Conservation (phyloP, 176 grass and related monocot species). For the Carex cristatella region DNA sequence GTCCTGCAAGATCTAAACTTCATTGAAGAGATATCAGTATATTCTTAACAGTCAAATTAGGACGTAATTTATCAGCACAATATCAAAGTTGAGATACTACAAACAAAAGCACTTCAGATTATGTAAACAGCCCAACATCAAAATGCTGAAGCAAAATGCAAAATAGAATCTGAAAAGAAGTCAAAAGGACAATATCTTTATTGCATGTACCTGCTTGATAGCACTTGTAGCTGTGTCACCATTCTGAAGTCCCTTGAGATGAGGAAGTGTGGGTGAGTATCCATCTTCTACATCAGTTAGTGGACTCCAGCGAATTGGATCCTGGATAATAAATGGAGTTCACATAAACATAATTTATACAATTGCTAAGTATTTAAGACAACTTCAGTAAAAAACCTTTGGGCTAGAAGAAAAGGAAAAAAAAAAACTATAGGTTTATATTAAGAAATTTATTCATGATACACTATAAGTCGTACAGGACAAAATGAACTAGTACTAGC, state of each 20-base stretch:
- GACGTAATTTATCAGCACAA: not conserved
- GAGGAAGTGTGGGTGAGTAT: conserved; percentile 98
- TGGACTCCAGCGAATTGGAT: conserved; percentile 95
- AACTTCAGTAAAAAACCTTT: not conserved
- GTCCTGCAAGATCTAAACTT: not conserved
- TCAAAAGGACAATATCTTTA: not conserved
- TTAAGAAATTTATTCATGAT: conserved; percentile 19
- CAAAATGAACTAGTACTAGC: not conserved
- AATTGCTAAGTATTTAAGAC: not conserved
- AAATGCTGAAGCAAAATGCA: not conserved
- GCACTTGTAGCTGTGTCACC: conserved; percentile 99
- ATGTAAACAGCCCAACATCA: not conserved
- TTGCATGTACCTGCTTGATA: conserved; percentile 76
- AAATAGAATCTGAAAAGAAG: not conserved
- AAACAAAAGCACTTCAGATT: not conserved
- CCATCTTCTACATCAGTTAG: conserved; percentile 95
- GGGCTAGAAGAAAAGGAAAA: not conserved
- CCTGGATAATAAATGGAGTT: conserved; percentile 31
- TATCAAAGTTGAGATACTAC: not conserved
- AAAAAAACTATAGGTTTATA: conserved; percentile 7
- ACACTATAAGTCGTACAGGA: not conserved
- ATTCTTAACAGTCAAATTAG: not conserved
- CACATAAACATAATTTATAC: not conserved
- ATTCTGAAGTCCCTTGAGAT: conserved; percentile 98
- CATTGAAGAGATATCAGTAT: not conserved